Percentiles rank a stretch among this genome's conserved stretches.
Evolutionary conservation across 1,284 basidiomycete species (phyloP).

Genomic region (Boletellus deceptivus): DNA sequence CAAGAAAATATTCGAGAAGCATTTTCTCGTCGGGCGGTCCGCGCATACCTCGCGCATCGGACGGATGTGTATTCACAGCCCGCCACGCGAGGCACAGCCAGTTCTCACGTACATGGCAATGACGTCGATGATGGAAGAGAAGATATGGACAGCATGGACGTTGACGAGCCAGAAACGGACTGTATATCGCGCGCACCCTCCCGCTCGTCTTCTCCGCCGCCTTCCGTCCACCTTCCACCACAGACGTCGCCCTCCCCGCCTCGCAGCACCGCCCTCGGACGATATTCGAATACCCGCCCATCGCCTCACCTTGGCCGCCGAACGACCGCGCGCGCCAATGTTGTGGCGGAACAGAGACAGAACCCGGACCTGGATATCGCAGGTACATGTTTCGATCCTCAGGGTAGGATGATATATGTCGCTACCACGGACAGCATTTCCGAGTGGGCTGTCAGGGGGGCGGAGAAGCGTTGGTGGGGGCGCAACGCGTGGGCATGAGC

Average conservation of each 20-base stretch:
- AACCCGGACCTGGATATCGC: conserved; percentile 60
- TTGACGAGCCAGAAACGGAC: conserved; percentile 44
- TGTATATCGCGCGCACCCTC: conserved; percentile 47
- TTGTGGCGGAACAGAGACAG: conserved; percentile 13
- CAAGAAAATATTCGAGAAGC: conserved; percentile 60
- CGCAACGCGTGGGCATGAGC: conserved; percentile 34
- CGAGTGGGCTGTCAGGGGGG: conserved; percentile 63
- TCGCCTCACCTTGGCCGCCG: conserved; percentile 20
- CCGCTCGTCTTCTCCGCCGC: conserved; percentile 44
- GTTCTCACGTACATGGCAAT: conserved; percentile 11
- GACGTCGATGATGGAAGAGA: conserved; percentile 22
- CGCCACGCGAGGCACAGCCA: conserved; percentile 16
- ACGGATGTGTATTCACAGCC: conserved; percentile 21
- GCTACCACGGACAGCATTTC: conserved; percentile 59
- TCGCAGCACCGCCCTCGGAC: conserved; percentile 15
- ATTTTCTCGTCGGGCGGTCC: conserved; percentile 47
- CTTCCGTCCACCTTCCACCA: conserved; percentile 29
- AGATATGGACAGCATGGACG: conserved; percentile 36
- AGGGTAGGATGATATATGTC: conserved; percentile 65
- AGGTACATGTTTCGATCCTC: conserved; percentile 73
- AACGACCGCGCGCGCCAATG: conserved; percentile 12
- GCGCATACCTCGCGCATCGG: conserved; percentile 34
- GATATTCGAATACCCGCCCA: conserved; percentile 21
- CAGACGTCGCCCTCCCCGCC: conserved; percentile 24
- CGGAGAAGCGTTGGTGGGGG: conserved; percentile 62